Conservation (phyloP, 345 rosid genomes). For the Angophora floribunda region DNA sequence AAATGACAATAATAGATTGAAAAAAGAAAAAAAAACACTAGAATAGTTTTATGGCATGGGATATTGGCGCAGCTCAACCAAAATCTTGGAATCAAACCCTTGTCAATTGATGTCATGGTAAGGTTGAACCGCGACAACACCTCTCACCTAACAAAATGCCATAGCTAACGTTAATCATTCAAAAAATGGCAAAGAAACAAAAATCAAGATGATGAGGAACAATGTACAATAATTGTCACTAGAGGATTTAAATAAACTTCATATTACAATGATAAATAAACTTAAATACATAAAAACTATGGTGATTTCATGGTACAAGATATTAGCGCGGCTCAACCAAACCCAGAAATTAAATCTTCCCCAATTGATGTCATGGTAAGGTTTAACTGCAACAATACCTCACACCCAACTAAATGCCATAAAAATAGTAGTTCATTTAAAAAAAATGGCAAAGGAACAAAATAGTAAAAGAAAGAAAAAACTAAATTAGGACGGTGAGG, state of each 20-base stretch:
- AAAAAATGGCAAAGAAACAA: background rate
- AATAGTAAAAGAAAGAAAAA: background rate
- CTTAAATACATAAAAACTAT: background rate
- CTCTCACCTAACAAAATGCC: background rate
- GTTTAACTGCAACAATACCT: background rate
- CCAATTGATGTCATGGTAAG: background rate
- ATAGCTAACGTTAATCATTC: background rate
- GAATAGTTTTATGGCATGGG: accelerated
- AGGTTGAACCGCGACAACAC: no score
- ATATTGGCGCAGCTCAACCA: background rate
- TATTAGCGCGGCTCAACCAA: background rate
- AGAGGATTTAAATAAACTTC: background rate
- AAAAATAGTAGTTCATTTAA: background rate
- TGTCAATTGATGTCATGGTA: no score
- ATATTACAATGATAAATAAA: background rate
- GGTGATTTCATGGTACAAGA: background rate
- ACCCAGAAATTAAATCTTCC: background rate
- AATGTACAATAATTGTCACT: background rate
- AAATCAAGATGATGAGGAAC: background rate
- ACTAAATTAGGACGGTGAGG: background rate
- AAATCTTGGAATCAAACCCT: no score
- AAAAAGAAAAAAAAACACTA: no score
- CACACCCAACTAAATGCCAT: background rate
- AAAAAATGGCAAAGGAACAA: background rate
- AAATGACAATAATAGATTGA: background rate